A percentile compares a stretch with the other conserved stretches of the same genome.
Evolutionary conservation across 2,329 filamentous ascomycete species (phyloP).

Genomic region (Cladosporium sp.): DNA sequence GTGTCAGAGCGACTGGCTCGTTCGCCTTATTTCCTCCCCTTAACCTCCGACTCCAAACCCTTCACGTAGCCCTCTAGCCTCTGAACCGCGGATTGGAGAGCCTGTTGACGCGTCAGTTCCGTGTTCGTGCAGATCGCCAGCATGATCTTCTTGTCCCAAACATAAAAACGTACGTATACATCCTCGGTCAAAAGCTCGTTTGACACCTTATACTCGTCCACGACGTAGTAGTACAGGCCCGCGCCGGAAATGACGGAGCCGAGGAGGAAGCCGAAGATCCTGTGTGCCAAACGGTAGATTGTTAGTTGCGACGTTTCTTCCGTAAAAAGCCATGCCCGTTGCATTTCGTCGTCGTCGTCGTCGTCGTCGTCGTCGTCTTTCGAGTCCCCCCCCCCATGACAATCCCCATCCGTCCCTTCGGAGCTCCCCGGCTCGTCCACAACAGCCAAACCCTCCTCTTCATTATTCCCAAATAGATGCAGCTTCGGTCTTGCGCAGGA

Average conservation of each 20-base stretch:
- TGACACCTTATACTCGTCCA: conserved; percentile 88
- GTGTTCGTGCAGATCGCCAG: too few relatives aligned
- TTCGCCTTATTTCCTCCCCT: conserved; percentile 59
- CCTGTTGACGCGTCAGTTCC: conserved; percentile 50
- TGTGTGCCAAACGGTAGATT: conserved; percentile 42
- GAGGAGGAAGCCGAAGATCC: conserved; percentile 86
- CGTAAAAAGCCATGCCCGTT: too few relatives aligned
- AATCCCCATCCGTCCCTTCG: neutral
- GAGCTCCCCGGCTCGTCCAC: neutral
- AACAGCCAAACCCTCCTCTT: conserved; percentile 3
- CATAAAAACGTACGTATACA: conserved; percentile 92
- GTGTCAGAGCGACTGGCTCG: neutral
- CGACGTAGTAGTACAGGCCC: conserved; percentile 85
- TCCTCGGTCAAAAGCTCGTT: conserved; percentile 94
- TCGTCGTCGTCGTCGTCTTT: too few relatives aligned
- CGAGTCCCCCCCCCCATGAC: too few relatives aligned
- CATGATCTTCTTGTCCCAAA: too few relatives aligned
- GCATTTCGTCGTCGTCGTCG: too few relatives aligned
- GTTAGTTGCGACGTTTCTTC: too few relatives aligned
- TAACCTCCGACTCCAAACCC: conserved; percentile 73
- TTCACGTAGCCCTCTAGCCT: conserved; percentile 80
- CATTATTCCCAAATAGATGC: too few relatives aligned
- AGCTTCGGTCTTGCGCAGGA: too few relatives aligned
- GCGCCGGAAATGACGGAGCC: conserved; percentile 75
- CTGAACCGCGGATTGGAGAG: conserved; percentile 82